Evolutionary conservation across 2,329 filamentous ascomycete genomes (phyloP).

Genomic region (Penicillium griseofulvum): DNA sequence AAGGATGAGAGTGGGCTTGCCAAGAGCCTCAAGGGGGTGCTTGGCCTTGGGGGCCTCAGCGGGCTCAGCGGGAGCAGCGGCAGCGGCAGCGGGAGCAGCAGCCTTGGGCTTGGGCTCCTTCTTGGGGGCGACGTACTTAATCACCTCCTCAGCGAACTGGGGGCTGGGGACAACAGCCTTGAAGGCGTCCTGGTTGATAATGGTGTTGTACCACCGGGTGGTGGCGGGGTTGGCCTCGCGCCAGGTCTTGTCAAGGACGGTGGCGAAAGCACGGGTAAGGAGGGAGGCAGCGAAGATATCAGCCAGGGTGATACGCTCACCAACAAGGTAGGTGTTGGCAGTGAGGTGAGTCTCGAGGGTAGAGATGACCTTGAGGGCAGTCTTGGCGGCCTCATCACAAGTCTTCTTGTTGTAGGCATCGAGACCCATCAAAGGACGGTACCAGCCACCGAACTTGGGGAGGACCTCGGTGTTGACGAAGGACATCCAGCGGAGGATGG

Average conservation of each 20-base stretch:
- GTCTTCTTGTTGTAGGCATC: conserved; percentile 97
- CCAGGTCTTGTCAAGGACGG: conserved; percentile 90
- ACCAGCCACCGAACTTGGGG: conserved; percentile 71
- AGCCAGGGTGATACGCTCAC: conserved; percentile 95
- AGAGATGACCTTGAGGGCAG: conserved; percentile 63
- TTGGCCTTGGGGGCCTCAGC: conserved; percentile 78
- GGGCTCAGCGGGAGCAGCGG: conserved; percentile 48
- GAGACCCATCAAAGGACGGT: conserved; percentile 77
- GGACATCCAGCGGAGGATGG: conserved; percentile 97
- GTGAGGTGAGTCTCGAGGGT: conserved; percentile 84
- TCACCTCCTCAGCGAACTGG: conserved; percentile 75
- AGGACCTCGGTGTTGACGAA: conserved; percentile 90
- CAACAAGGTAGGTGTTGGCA: conserved; percentile 93
- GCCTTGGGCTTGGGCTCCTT: conserved; percentile 65
- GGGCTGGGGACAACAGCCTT: conserved; percentile 72
- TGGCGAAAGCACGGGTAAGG: conserved; percentile 84
- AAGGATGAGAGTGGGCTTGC: conserved; percentile 74
- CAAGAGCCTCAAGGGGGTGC: conserved; percentile 87
- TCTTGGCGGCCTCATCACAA: conserved; percentile 76
- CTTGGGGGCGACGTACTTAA: conserved; percentile 73
- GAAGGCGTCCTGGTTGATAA: conserved; percentile 91
- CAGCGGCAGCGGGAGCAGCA: conserved; percentile 51
- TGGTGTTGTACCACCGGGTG: conserved; percentile 90
- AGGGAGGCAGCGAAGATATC: conserved; percentile 82
- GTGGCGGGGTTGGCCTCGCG: conserved; percentile 78